Percentiles rank a stretch among this genome's conserved stretches.
phyloP scores from a whole-genome alignment of 805 yeast genomes.

The Kuraishia hungarica region DNA sequence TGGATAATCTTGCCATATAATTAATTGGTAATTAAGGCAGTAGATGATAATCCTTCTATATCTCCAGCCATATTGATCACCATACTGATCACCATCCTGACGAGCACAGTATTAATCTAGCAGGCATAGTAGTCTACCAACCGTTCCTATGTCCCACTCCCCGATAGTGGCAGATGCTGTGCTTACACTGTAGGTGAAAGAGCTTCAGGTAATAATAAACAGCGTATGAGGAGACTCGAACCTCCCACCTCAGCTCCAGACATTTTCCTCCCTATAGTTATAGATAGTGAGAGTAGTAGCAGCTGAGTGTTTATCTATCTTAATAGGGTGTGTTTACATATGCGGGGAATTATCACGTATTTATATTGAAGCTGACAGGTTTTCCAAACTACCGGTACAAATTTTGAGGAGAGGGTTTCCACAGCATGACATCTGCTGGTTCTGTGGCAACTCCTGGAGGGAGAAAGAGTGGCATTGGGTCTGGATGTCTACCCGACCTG shows the following conservation, averaged over 20 bases:
- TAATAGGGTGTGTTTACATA: not conserved
- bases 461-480: not conserved
- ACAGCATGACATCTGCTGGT: not conserved
- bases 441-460: not conserved
- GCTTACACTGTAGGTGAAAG: too few relatives aligned
- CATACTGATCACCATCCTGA: too few relatives aligned
- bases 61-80: too few relatives aligned
- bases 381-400: not conserved
- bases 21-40: too few relatives aligned
- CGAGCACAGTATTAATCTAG: too few relatives aligned
- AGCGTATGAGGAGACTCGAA: not conserved
- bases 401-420: not conserved
- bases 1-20: too few relatives aligned
- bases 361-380: not conserved
- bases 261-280: not conserved
- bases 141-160: too few relatives aligned
- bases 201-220: too few relatives aligned
- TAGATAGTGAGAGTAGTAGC: not conserved
- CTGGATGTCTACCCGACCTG: conserved; percentile 19
- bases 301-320: too few relatives aligned
- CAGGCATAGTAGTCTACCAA: too few relatives aligned
- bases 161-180: too few relatives aligned
- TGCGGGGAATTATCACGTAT: not conserved
- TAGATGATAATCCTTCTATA: too few relatives aligned
- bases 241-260: not conserved